Base-by-base conservation (phyloP, 192 early-diverging fungal genomes). In the Podila horticola region DNA sequence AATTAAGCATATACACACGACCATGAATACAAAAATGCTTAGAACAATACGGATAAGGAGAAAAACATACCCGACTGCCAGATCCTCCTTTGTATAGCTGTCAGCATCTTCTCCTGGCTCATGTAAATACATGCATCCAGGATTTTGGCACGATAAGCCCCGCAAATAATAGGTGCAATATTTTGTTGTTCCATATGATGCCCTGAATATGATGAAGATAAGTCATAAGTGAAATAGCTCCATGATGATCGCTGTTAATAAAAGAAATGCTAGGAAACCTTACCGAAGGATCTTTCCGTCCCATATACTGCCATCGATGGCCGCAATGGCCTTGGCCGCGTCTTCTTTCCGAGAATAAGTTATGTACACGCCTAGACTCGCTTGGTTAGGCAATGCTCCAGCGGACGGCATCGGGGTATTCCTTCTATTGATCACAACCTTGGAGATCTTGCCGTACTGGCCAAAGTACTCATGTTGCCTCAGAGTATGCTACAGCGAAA, bases 151-250 rank as follows among this genome's bases (percentile, higher is more conserved):
- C 6, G 89, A 77, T 71, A 96, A 93, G 74, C 91, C 93, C 34
- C 96, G 93, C 66, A 99, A 84, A 79, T 95, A 99, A 82, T 95
- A 96, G 6, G 96, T 93, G 74, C 98, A 99, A 85, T 99, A 99
- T 79, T 98, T 98, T 45, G 98, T 99, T 10, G 97, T 97, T 24
- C 98, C 98, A 86, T 94, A 96, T 0, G 97, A 97, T 13, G 96
- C 98, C 55, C 95, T 94, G 48, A 65, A 36, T 12, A 15, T 64
- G 61, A 67, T 22, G 30, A 1, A 64, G 34, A 58, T 57, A 50
- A 71, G 59, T 29, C 11, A 36, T 29, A 0, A 58, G 59, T 13
- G 52, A 12, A 59, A 48, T 0, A n/a, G 4, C 28, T 30, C 60
- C 15, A 33, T 20, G 17, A 31, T 15, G 7, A 33, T 19, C 7